Evolutionary conservation across 345 rosid genomes (phyloP), one percentile per base, ranked within the genome.

Genomic region (Populus simonii): DNA sequence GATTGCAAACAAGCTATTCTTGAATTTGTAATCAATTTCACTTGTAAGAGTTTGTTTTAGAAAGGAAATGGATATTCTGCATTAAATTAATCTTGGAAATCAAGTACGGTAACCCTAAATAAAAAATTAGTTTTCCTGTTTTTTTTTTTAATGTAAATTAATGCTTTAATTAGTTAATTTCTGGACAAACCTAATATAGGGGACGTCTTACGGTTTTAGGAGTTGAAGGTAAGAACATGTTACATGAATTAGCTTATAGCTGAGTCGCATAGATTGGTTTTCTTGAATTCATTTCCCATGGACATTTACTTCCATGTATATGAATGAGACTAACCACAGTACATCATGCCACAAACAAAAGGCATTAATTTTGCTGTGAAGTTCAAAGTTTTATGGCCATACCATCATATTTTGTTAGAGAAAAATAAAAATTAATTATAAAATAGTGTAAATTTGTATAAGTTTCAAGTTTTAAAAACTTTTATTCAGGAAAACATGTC

Each of bases 401-500:
- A 2, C 31, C 3, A 31, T 2, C 6, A 1, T 0, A 33, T 31
- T 4, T 31, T 31, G 33, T 31, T 31, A 31, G 31, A 2, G 33
- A 31, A 31, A 31, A 31, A 31, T 31, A 31, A 31, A 31, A 31
- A 31, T 31, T 31, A 31, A 31, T 2, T 31, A 31, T 31, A 31
- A 31, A 31, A 1, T 4, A 33, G 1, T 0, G 0, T 33, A 5
- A 33, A 0, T 33, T 0, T 33, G 0, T 4, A 0, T 0, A 33
- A 33, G 4, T 3, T 33, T 33, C 0, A 4, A 33, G 0, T 33
- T 33, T 33, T 0, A 33, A 33, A 0, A 4, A 0, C 0, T 4
- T 33, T 33, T 33, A 33, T 4, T 33, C 4, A 3, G 4, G 0
- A 0, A 4, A 0, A 33, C 0, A 0, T 33, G 0, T 33, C 0